Conservation (phyloP, 768 basidiomycete species). For the Flagelloscypha sp. region DNA sequence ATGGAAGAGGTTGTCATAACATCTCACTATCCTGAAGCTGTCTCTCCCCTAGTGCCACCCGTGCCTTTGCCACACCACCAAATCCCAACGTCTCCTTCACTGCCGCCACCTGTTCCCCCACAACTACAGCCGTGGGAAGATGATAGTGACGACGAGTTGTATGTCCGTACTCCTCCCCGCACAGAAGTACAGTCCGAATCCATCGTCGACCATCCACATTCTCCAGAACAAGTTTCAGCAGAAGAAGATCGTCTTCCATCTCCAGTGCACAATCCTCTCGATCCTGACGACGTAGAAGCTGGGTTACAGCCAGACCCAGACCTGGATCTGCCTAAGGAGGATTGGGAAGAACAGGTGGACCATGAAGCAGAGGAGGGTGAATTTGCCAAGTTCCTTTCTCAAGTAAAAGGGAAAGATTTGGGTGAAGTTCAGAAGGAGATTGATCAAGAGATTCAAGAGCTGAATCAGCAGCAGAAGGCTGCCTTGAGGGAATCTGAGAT, state of each 20-base stretch:
- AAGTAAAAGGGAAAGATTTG: conserved; percentile 81
- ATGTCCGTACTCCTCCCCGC: too few relatives aligned
- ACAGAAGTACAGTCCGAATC: too few relatives aligned
- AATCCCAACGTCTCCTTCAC: too few relatives aligned
- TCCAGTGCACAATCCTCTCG: conserved; percentile 5
- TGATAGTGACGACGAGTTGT: conserved; percentile 3
- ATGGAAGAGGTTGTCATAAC: conserved; percentile 27
- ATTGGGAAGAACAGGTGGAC: conserved; percentile 84
- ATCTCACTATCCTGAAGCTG: conserved; percentile 1
- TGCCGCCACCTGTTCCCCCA: conserved; percentile 4
- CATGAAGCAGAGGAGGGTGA: conserved; percentile 73
- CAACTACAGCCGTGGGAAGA: conserved; percentile 1
- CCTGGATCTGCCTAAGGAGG: conserved; percentile 25
- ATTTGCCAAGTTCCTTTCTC: conserved; percentile 87
- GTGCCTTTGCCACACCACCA: neutral
- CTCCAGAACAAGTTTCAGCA: too few relatives aligned
- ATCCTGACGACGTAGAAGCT: conserved; percentile 7
- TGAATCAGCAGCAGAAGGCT: conserved; percentile 78
- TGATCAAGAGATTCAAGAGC: conserved; percentile 76
- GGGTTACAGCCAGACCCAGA: conserved; percentile 18
- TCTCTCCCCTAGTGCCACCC: conserved; percentile 1
- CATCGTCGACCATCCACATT: too few relatives aligned
- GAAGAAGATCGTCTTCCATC: too few relatives aligned
- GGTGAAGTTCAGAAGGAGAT: conserved; percentile 81
- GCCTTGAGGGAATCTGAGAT: conserved; percentile 91